phyloP scores from a whole-genome alignment of 108 stramenopile genomes.

The Cylindrotheca fusiformis region DNA sequence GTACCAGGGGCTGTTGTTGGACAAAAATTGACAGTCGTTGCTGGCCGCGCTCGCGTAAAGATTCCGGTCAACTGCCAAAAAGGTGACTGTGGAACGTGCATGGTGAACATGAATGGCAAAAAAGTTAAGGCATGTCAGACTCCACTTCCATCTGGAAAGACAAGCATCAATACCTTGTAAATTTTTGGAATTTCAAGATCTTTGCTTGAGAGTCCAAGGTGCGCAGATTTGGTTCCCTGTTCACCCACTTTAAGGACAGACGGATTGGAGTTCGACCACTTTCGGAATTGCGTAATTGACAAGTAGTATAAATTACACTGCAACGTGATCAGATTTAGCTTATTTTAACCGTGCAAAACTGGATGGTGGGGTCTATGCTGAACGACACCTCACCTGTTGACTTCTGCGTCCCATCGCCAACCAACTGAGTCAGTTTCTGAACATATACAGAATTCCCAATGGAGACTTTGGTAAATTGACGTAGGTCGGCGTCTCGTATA shows the following conservation, averaged over 20 bases:
- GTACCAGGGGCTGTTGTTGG: slow-evolving; percentile 73
- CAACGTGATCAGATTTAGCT: no score
- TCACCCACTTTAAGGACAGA: no score
- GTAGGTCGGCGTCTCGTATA: slow-evolving; percentile 45
- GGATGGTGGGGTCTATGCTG: slow-evolving; percentile 44
- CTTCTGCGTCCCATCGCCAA: background rate
- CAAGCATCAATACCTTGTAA: slow-evolving; percentile 61
- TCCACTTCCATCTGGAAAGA: slow-evolving; percentile 56
- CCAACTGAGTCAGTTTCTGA: slow-evolving; percentile 40
- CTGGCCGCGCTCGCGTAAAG: slow-evolving; percentile 68
- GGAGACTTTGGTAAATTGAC: slow-evolving; percentile 57
- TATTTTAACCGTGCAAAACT: slow-evolving; percentile 62
- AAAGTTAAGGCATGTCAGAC: slow-evolving; percentile 81
- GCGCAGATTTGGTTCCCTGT: no score
- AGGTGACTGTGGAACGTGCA: slow-evolving; percentile 83
- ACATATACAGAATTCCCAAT: slow-evolving; percentile 67
- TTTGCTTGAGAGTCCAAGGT: background rate
- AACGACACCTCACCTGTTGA: slow-evolving; percentile 29
- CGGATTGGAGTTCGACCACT: no score
- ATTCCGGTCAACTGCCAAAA: slow-evolving; percentile 86
- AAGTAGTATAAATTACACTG: no score
- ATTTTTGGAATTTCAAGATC: no score
- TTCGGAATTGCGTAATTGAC: no score
- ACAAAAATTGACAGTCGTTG: slow-evolving; percentile 76
- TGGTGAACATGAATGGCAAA: slow-evolving; percentile 76